Percentiles rank a stretch among this genome's conserved stretches.
phyloP scores from a whole-genome alignment of 2,329 filamentous ascomycete species.

The Pseudogymnoascus sp. region DNA sequence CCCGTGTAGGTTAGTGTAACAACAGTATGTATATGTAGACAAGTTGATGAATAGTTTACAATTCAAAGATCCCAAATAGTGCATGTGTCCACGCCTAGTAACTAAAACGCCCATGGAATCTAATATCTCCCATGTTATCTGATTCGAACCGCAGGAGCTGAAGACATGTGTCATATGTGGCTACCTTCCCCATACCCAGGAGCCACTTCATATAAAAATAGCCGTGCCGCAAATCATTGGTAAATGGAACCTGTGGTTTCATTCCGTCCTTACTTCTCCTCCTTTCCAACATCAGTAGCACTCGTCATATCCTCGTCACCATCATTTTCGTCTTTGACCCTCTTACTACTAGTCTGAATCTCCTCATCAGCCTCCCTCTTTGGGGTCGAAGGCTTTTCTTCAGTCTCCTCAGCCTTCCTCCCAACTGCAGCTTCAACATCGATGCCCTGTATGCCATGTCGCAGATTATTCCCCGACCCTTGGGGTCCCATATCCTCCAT shows the following conservation, averaged over 20 bases:
- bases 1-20: not conserved
- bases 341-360: slow-evolving; percentile 36
- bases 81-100: not conserved
- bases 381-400: slow-evolving; percentile 28
- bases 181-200: not conserved
- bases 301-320: slow-evolving; percentile 12
- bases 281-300: not conserved
- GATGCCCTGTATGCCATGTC: slow-evolving; percentile 45
- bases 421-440: slow-evolving; percentile 55
- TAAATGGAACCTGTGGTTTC: not conserved
- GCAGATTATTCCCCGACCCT: slow-evolving; percentile 29
- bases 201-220: not conserved
- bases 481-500: slow-evolving; percentile 80
- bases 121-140: not conserved
- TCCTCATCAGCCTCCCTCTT: slow-evolving; percentile 50
- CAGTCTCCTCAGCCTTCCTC: slow-evolving; percentile 32
- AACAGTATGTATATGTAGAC: not conserved
- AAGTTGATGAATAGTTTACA: not conserved
- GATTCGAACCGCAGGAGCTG: not conserved
- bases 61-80: not conserved
- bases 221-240: not conserved
- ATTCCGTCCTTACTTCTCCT: not conserved
- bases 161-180: not conserved
- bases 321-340: slow-evolving; percentile 37
- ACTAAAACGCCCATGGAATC: not conserved